Conservation (phyloP, 768 basidiomycete species). For the Boletus sp. region DNA sequence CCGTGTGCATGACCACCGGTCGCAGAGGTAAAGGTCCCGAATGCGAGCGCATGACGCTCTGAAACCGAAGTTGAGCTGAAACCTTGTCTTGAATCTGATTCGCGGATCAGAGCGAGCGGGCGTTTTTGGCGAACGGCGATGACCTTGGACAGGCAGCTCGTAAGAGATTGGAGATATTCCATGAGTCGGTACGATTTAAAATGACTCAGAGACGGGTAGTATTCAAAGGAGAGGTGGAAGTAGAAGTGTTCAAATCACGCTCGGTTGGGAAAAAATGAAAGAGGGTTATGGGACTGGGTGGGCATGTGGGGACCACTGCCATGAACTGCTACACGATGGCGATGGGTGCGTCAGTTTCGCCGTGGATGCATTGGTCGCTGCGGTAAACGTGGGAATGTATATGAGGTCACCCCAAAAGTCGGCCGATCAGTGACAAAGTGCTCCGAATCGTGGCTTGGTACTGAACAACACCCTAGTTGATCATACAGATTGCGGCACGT, state of each 20-base stretch:
- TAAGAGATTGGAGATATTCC: conserved; percentile 24
- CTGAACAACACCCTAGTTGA: background rate
- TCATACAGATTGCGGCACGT: background rate
- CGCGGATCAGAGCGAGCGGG: conserved; percentile 6
- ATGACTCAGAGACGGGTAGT: background rate
- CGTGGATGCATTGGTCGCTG: conserved; percentile 18
- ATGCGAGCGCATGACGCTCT: conserved; percentile 2
- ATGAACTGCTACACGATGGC: conserved; percentile 12
- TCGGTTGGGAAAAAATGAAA: background rate
- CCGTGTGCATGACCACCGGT: background rate
- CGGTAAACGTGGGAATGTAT: conserved; percentile 2
- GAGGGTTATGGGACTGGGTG: background rate
- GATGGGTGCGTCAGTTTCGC: conserved; percentile 21
- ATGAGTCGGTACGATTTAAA: conserved; percentile 2
- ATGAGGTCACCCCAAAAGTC: conserved; percentile 7
- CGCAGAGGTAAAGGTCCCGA: conserved; percentile 11
- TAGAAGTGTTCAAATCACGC: background rate
- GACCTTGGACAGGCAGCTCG: conserved; percentile 20
- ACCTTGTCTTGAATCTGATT: conserved; percentile 17
- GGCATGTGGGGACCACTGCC: conserved; percentile 2
- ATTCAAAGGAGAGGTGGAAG: background rate
- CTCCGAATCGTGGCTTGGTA: background rate
- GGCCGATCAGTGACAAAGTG: conserved; percentile 12
- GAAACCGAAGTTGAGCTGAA: conserved; percentile 6
- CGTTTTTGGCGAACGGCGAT: conserved; percentile 19